Base-by-base conservation (phyloP, 345 rosid genomes). In the Laguncularia racemosa region DNA sequence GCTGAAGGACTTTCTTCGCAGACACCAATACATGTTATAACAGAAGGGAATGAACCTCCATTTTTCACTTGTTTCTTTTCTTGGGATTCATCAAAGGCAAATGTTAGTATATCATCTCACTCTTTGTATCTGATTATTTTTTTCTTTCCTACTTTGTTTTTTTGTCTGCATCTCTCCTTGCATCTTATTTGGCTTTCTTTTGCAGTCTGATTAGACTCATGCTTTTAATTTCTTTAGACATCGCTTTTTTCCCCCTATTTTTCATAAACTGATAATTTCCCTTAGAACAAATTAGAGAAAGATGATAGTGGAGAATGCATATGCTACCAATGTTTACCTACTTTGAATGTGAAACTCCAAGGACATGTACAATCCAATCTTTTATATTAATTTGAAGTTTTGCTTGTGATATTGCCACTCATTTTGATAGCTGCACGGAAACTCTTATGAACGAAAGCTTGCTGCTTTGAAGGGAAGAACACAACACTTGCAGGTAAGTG, bases 361-460 rank as follows among this genome's bases (percentile, higher is more conserved):
- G 5, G 28, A 23, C 28, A 23, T 23, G 28, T 33, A 9, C 7
- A 33, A 9, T 33, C 40, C 40, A 33, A 33, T 6, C 1, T 6
- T 33, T 7, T 33, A 9, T 4, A 33, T 5, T 33, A 9, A 7
- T 6, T 33, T 33, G 40, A 33, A 33, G 9, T 33, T 33, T 21
- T 20, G 33, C 21, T 52, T 4, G 53, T 20, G 13, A 50, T 17
- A 16, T 20, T 15, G 13, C 53, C 9, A 17, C 59, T 18, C 15
- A 10, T 56, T 9, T 17, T 64, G 72, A 68, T 69, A 86, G 95
- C 72, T 84, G 88, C 85, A 66, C 55, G 95, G 97, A 38, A 90
- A 90, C 78, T 90, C 97, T 43, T 90, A 84, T 76, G 88, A 90
- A 71, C 68, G 92, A 77, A 90, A 84, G 77, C 95, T 90, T 48